These are phyloP conservation scores for Coniochaeta ligniaria DNA, from an alignment of 2,329 filamentous ascomycete species.

Conservation along the genomic window DNA sequence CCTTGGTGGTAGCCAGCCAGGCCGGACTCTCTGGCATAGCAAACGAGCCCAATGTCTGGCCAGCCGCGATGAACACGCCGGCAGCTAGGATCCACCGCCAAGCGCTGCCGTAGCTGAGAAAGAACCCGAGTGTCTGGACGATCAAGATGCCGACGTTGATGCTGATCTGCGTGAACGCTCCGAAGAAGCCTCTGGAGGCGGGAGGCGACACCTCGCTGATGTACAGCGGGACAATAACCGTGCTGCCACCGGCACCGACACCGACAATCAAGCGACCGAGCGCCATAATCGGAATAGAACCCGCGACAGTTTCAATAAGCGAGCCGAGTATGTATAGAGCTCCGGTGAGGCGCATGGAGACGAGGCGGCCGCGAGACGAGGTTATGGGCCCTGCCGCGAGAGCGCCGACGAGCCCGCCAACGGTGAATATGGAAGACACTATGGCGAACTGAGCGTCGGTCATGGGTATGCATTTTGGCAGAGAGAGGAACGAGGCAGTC, in stretches of 20 bases:
- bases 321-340: slow-evolving; percentile 72
- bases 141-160: slow-evolving; percentile 86
- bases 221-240: slow-evolving; percentile 90
- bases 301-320: slow-evolving; percentile 64
- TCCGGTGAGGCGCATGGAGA: slow-evolving; percentile 71
- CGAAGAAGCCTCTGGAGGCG: slow-evolving; percentile 69
- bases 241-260: slow-evolving; percentile 77
- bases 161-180: slow-evolving; percentile 81
- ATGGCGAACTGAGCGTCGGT: slow-evolving; percentile 71
- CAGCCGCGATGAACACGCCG: slow-evolving; percentile 59
- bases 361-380: slow-evolving; percentile 66
- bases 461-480: slow-evolving; percentile 85
- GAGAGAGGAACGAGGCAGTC: slow-evolving; percentile 18
- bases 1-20: slow-evolving; percentile 67
- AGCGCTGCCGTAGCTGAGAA: slow-evolving; percentile 68
- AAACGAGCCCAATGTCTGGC: slow-evolving; percentile 64
- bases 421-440: slow-evolving; percentile 83
- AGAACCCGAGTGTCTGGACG: slow-evolving; percentile 80
- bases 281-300: slow-evolving; percentile 59
- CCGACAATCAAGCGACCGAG: slow-evolving; percentile 75
- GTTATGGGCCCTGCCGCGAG: slow-evolving; percentile 74
- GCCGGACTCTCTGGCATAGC: slow-evolving; percentile 81
- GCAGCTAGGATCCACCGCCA: slow-evolving; percentile 81
- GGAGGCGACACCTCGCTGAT: slow-evolving; percentile 85
- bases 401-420: slow-evolving; percentile 81